These are phyloP conservation scores for Pichia rugopelliculosa DNA, from an alignment of 805 yeast genomes.

Conservation along the genomic window DNA sequence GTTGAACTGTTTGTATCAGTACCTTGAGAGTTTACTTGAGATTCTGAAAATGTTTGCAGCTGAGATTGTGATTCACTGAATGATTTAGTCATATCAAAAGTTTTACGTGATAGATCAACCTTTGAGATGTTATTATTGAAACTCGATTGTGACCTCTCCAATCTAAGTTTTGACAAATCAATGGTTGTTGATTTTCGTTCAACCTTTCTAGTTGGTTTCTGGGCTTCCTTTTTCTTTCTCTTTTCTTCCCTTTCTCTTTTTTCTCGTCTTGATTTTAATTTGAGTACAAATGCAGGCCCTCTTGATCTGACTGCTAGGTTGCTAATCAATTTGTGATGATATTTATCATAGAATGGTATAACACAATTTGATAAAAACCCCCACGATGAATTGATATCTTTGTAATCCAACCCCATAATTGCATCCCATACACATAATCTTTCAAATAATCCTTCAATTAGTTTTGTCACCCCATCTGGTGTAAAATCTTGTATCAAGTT, in stretches of 20 bases:
- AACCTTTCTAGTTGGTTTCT: neutral
- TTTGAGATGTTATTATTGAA: slow-evolving; percentile 9
- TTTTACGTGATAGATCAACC: slow-evolving; percentile 23
- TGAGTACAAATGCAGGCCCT: slow-evolving; percentile 23
- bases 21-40: too few relatives aligned
- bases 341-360: slow-evolving; percentile 26
- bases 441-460: slow-evolving; percentile 22
- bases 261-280: slow-evolving; percentile 7
- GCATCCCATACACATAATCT: slow-evolving; percentile 30
- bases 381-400: slow-evolving; percentile 23
- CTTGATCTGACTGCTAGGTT: slow-evolving; percentile 23
- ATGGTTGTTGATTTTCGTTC: slow-evolving; percentile 1
- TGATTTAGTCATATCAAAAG: slow-evolving; percentile 27
- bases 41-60: neutral
- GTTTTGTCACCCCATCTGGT: neutral
- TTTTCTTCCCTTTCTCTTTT: slow-evolving; percentile 4
- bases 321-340: slow-evolving; percentile 20
- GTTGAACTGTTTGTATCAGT: neutral
- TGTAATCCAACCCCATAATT: slow-evolving; percentile 20
- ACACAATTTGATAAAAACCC: slow-evolving; percentile 22
- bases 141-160: slow-evolving; percentile 22
- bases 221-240: slow-evolving; percentile 1
- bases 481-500: neutral
- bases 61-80: slow-evolving; percentile 1
- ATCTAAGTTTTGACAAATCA: slow-evolving; percentile 14